Evolutionary conservation across 2,329 filamentous ascomycete genomes (phyloP), one percentile per base, ranked within the genome.

Genomic region (Epichloe baconii): DNA sequence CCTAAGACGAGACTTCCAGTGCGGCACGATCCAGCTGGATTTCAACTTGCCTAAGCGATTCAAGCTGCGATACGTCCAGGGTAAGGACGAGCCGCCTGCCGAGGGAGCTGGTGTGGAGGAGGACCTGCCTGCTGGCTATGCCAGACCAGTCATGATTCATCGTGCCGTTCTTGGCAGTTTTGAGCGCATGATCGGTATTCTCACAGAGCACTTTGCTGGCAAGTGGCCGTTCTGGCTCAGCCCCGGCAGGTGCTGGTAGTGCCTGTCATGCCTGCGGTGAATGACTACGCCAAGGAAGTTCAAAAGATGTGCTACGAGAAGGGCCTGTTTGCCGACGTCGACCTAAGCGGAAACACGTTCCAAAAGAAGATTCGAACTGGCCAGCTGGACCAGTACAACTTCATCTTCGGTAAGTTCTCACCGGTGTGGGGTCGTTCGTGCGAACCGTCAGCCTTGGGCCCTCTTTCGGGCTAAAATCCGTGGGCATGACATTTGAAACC

Each of bases 191-290:
- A 76, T 86, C 62, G 87, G 80, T 57, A 88, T 91, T 57, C 74
- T 91, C 54, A 86, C 80, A 44, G 87, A 93, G 74, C 87, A 91
- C 68, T 91, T 88, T 64, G 86, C 77, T 50, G 87, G 87, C 60
- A 89, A 89, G 71, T 93, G 87, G 87, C 87, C 87, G 1, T 88
- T 91, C 76, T 93, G 87, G 87, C 72, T 93, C 55, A 87, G 82
- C 59, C 87, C n/a, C 79, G 87, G 48, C 87, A 93, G 68, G 80
- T 93, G 56, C 75, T 71, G 49, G 66, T 71, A 42, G 67, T 71
- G 23, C 69, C 69, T 26, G 79, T 93, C 56, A 82, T 90, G 55
- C 86, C 86, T 8, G 85, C 88, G 54, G 86, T 86, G 69, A 82
- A 83, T 61, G 81, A 83, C 62, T 89, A 93, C 66, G 86, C 86